Evolutionary conservation across 176 grass and related monocot genomes (phyloP), one percentile per base, ranked within the genome.

Genomic region (Secale cereale): DNA sequence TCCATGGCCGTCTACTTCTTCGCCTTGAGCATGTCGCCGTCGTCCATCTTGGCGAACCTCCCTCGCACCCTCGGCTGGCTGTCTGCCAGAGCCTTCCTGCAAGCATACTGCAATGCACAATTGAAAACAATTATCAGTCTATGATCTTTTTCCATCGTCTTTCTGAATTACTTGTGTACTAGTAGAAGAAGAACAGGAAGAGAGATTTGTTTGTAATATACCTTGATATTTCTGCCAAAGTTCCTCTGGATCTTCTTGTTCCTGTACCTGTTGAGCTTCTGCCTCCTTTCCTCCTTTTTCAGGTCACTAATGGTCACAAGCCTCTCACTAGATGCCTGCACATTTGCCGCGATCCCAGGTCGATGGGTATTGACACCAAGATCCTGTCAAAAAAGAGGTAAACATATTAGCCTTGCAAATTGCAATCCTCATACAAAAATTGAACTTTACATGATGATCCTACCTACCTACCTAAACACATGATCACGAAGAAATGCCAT

Each of bases 161-260:
- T 23, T 17, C 4, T 46, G 8, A 43, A 10, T 74, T 10, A 52
- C 48, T 7, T 7, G 33, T 70, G 22, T 37, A 3, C 1, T 13
- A 39, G 5, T 25, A 31, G 6, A 22, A 8, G 50, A 56, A 56
- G 50, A 29, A 6, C 17, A 52, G 48, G 5, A 74, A 27, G 3
- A 28, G 39, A 45, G 13, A 9, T 4, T 74, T 22, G 19, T 57
- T 46, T 27, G 39, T 52, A n/a, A n/a, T n/a, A 8, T 92, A 97
- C 97, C 94, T 99, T 99, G 86, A 99, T 99, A 91, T 99, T 99
- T 64, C 97, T 91, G 70, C 97, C 92, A 70, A 97, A 99, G 79
- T 99, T 97, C 50, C 97, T 78, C 78, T 99, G 91, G 29, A 91
- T 88, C 87, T 99, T 99, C 90, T 99, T 99, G 88, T 94, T 94